Evolutionary conservation across 1,284 basidiomycete species (phyloP), one percentile per base, ranked within the genome.

Genomic region (Leccinum griseonigrum): DNA sequence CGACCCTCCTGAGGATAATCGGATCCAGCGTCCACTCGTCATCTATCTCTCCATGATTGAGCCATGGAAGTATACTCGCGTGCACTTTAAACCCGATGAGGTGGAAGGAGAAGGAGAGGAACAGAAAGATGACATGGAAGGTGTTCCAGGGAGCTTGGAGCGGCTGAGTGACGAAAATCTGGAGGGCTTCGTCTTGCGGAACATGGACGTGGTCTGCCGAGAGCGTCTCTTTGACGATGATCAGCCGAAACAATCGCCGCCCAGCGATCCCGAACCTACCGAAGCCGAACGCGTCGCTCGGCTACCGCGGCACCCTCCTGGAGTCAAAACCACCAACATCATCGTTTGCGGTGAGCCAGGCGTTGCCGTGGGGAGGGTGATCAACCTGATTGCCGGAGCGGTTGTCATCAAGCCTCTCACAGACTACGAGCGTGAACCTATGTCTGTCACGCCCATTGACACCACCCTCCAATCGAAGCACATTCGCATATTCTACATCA

Each of bases 301-400:
- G 18, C 59, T 71, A 9, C 68, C 64, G 7, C 62, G 50, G 16
- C 71, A 70, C 43, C 69, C 67, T 11, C 71, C 62, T 1, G 64
- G 68, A 0, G 34, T 53, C 11, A 69, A 69, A 54, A 73, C 70
- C 1, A 69, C 53, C 56, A 71, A 75, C 52, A 58, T 71, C 22
- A 54, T 75, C 46, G 54, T 75, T 32, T 74, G 72, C 22, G 71
- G 73, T 14, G 71, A 73, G 43, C 71, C 69, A 18, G 70, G 70
- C 11, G 66, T 62, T 13, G 72, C 63, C 11, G 62, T 66, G 2
- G 64, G 67, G 3, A 46, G 66, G 32, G 71, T 69, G 16, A 51
- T 70, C 57, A 71, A 71, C 59, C 50, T 72, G 3, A 68, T 69
- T 29, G 10, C 59, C 0, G 62, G 52, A 4, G 3, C 52, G 4